Conservation (phyloP, 2,329 filamentous ascomycete species). For the Berkeleyomyces basicola region DNA sequence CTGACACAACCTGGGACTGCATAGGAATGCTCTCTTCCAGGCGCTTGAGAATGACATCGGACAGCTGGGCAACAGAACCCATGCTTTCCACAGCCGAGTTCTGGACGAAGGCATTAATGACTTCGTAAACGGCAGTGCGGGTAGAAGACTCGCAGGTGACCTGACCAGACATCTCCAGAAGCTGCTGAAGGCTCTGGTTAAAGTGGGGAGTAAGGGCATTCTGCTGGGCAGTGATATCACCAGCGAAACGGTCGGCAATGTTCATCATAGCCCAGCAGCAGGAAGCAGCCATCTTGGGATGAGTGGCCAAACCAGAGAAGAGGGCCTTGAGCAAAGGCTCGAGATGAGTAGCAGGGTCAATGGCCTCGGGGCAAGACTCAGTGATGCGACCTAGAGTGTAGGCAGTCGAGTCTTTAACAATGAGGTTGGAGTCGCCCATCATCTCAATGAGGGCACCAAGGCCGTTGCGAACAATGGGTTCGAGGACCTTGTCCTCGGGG, state of each 20-base stretch:
- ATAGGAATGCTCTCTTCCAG: slow-evolving; percentile 79
- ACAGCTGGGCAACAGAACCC: slow-evolving; percentile 61
- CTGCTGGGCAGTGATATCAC: slow-evolving; percentile 56
- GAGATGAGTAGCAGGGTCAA: slow-evolving; percentile 70
- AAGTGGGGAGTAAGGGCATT: slow-evolving; percentile 88
- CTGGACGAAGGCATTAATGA: slow-evolving; percentile 84
- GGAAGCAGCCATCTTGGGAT: slow-evolving; percentile 90
- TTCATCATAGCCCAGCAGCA: slow-evolving; percentile 99
- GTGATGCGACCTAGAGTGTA: slow-evolving; percentile 94
- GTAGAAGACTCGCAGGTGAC: slow-evolving; percentile 72
- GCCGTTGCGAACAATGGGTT: slow-evolving; percentile 90
- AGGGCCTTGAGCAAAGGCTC: slow-evolving; percentile 73
- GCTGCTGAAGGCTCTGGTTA: slow-evolving; percentile 71
- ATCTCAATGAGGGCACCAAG: slow-evolving; percentile 74
- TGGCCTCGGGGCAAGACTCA: slow-evolving; percentile 78
- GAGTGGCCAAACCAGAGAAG: slow-evolving; percentile 78
- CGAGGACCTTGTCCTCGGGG: slow-evolving; percentile 78
- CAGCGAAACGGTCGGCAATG: slow-evolving; percentile 84
- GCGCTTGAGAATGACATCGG: slow-evolving; percentile 76
- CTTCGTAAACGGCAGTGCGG: slow-evolving; percentile 90
- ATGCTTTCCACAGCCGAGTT: slow-evolving; percentile 81
- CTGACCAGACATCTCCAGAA: slow-evolving; percentile 73
- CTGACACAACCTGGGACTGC: slow-evolving; percentile 85
- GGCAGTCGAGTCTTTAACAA: slow-evolving; percentile 89
- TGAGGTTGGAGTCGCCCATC: slow-evolving; percentile 81